A percentile compares a stretch with the other conserved stretches of the same genome.
Conservation (phyloP, 2,329 filamentous ascomycete genomes). For the Fusarium solani-melongenae region DNA sequence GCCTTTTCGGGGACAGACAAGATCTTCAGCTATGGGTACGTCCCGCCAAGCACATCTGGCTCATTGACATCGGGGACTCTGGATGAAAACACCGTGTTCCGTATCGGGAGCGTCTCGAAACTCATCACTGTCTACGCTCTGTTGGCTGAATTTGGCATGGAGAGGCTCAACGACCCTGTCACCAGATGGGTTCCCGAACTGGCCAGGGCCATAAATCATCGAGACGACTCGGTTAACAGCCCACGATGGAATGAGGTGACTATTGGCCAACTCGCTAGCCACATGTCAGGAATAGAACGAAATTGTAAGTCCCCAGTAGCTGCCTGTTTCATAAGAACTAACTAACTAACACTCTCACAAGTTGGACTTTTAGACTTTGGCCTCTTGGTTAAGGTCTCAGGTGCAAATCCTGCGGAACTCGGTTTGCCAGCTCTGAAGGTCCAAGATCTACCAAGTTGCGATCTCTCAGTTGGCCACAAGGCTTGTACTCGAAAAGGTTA, state of each 20-base stretch:
- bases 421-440: background rate
- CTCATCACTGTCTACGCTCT: slow-evolving; percentile 36
- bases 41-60: background rate
- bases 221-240: background rate
- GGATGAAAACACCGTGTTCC: slow-evolving; percentile 36
- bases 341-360: background rate
- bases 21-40: background rate
- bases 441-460: background rate
- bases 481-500: slow-evolving; percentile 1
- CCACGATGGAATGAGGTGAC: slow-evolving; percentile 35
- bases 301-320: background rate
- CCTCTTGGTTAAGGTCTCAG: background rate
- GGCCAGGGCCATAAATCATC: background rate
- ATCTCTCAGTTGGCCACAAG: background rate
- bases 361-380: background rate
- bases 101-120: slow-evolving; percentile 43
- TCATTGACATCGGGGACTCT: background rate
- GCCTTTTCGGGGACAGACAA: background rate
- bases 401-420: background rate
- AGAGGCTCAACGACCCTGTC: slow-evolving; percentile 32
- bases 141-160: slow-evolving; percentile 27
- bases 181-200: slow-evolving; percentile 41
- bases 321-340: background rate
- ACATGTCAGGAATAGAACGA: background rate
- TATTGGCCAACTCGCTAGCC: slow-evolving; percentile 31